Evolutionary conservation across 495 filamentous ascomycete species (phyloP), one percentile per base, ranked within the genome.

Genomic region (Tuber brumale): DNA sequence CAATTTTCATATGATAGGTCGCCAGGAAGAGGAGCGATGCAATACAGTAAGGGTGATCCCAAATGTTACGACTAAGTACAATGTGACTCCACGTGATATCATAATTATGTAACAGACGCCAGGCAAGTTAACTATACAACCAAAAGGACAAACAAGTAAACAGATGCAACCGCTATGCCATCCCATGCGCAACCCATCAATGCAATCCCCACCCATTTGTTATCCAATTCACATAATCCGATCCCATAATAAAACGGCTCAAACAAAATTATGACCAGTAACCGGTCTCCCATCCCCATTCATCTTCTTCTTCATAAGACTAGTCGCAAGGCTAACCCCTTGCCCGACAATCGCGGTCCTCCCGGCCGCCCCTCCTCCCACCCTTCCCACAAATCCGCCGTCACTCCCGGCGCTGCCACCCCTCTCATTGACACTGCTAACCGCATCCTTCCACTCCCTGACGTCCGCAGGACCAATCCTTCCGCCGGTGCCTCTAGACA

Each of bases 401-500:
- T 31, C 57, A 19, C 57, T 66, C 27, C 57, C 57, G 16, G 57
- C 57, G 27, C 57, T 66, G 2, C 57, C 12, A 35, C 57, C 27
- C 14, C 57, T 31, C 57, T 35, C 57, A 35, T 66, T 66, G 57
- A 35, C 27, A 66, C 57, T 35, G 27, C 4, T 16, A 66, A 66
- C 57, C 27, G 57, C 31, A 66, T 19, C 19, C 57, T 35, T 35
- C 57, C 57, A 66, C 57, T 66, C 57, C 77, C 18, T 43, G 0
- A 72, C 23, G 14, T 45, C 70, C 35, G 27, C 27, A 35, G 44
- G 70, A 44, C 44, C 16, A 19, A 72, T 35, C 41, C 44, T 42
- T 10, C 74, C 74, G 31, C 74, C 74, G 23, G 77, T 80, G n/a
- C 61, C 79, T 21, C 45, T 74, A n/a, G 45, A 78, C 21, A 77